A percentile compares a stretch with the other conserved stretches of the same genome.
These are phyloP conservation scores for Tylopilus sp. DNA, from an alignment of 768 basidiomycete species.

Conservation along the genomic window DNA sequence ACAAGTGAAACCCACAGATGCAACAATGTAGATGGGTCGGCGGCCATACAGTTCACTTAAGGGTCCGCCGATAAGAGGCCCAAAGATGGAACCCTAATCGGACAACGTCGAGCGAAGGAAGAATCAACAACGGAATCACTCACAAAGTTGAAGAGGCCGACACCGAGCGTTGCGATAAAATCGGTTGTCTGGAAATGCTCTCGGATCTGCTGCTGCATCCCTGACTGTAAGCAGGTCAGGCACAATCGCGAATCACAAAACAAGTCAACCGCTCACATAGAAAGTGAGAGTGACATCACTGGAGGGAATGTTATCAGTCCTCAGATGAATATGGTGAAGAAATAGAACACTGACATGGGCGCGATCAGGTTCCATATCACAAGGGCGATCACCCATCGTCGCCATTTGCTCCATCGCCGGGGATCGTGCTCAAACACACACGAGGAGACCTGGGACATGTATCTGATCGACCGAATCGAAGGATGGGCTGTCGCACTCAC, in stretches of 20 bases:
- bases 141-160: conserved; percentile 23
- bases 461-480: conserved; percentile 3
- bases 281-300: conserved; percentile 25
- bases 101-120: background rate
- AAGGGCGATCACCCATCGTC: conserved; percentile 22
- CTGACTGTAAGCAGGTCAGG: conserved; percentile 16
- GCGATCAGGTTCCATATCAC: conserved; percentile 27
- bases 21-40: conserved; percentile 17
- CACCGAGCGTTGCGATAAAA: conserved; percentile 16
- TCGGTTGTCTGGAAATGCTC: conserved; percentile 18
- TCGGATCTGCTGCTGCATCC: conserved; percentile 26
- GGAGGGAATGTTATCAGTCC: conserved; percentile 2
- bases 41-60: conserved; percentile 25
- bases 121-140: background rate
- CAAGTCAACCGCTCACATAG: conserved; percentile 17
- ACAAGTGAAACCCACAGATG: conserved; percentile 21
- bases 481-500: background rate
- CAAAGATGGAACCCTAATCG: conserved; percentile 17
- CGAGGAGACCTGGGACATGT: conserved; percentile 20
- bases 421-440: conserved; percentile 22
- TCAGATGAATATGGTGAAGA: background rate
- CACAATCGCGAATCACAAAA: background rate
- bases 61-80: conserved; percentile 21
- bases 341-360: conserved; percentile 19
- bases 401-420: conserved; percentile 18